Base-by-base conservation (phyloP, 768 basidiomycete genomes). In the Galerina sulciceps region DNA sequence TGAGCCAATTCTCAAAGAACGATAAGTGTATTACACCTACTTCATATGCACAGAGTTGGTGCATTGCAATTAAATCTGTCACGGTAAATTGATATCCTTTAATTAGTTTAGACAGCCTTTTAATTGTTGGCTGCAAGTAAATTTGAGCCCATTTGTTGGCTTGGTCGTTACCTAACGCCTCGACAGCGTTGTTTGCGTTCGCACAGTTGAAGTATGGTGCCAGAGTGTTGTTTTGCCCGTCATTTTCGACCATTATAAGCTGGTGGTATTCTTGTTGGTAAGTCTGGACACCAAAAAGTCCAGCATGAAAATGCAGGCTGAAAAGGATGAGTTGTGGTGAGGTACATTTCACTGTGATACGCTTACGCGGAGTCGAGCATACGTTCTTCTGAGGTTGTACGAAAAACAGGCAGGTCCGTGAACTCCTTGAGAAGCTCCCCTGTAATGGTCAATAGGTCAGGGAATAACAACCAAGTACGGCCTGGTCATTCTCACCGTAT, bases 1-100 rank as follows among this genome's bases (percentile, higher is more conserved):
- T 41, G 40, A 43, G n/a, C 42, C 18, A 57, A 31, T 53, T 20
- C 34, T 44, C 20, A 14, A n/a, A 47, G 14, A 37, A 18, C 34
- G 26, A 8, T 6, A 18, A 38, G 46, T 50, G n/a, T 2, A 45
- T 20, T 46, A 31, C 53, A 62, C 56, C 1, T 53, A 86, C 88
- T 79, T 92, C 90, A 62, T 90, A 91, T 8, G 89, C 87, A 64
- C 90, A 91, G 61, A 85, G 73, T 67, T 85, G 81, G 61, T 90
- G 89, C 79, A 90, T 82, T 3, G 76, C 79, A 44, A 84, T 82
- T 6, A 87, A 66, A 63, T 87, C 84, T 13, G 78, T 72, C 9
- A 81, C 70, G 13, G 75, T 81, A 47, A 90, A 71, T 10, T 79
- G 68, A 42, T 85, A 78, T 3, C 88, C 89, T 9, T 76, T 62